Base-by-base conservation (phyloP, 768 basidiomycete genomes). In the Serendipita vermifera region DNA sequence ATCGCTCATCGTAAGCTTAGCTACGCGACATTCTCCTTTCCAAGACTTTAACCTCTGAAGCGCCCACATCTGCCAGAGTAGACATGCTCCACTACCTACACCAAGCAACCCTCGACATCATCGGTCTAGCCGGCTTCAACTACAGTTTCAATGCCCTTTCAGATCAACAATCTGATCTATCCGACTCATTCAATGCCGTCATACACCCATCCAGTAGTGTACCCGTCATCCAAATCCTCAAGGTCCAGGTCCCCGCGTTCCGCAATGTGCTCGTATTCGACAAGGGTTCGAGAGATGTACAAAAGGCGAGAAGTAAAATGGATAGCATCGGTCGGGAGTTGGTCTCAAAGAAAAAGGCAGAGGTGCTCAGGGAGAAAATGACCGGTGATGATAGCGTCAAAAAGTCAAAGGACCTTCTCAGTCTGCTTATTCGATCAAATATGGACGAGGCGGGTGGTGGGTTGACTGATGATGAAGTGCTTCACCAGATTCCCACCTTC, bases 401-500 rank as follows among this genome's bases (percentile, higher is more conserved):
- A 15, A 46, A 60, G 0, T 71, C 71, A 17, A 73, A 78, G 15
- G 83, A 85, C 67, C 63, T 86, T 2, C 68, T 85, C 3, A 79
- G 78, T 0, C 62, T 83, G 26, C 69, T 85, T 3, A 69, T 85
- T 38, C 73, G 73, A 57, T 82, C 83, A 3, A 86, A 85, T 63
- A 75, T 81, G 69, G 75, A 79, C 0, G 75, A 73, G 1, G 75
- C 75, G 4, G 69, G 61, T 40, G 80, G 82, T 63, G 69, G 69
- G 33, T 68, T 86, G 68, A 73, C 74, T 0, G 83, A 86, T 56
- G 73, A 73, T 27, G 83, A 85, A 58, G 79, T 86, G 14, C 58
- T 82, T 2, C 70, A 71, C 4, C 77, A 82, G 72, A 74, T 81
- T 0, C 77, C 78, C 0, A 82, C 80, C 0, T 80, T 81, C 65